Percentiles rank a stretch among this genome's conserved stretches.
Conservation (phyloP, 2,329 filamentous ascomycete species). For the Alternaria triticimaculans region DNA sequence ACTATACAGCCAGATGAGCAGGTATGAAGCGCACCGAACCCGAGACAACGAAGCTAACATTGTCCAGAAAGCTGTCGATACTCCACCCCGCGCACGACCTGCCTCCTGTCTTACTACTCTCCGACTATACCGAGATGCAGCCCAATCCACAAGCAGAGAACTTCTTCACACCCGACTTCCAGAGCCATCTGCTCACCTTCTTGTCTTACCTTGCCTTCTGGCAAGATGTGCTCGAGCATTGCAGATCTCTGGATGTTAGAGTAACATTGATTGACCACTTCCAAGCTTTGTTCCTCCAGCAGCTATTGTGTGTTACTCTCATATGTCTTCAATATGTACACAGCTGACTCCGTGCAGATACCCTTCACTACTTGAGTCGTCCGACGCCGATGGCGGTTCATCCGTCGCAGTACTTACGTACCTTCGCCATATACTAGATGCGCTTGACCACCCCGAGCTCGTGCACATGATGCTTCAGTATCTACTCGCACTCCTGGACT, state of each 20-base stretch:
- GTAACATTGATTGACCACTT: constrained; percentile 95
- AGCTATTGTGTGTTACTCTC: constrained; percentile 72
- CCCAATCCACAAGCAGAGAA: constrained; percentile 70
- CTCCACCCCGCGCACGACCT: constrained; percentile 76
- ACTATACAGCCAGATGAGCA: constrained; percentile 71
- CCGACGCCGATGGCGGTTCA: constrained; percentile 94
- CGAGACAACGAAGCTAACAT: constrained; percentile 13
- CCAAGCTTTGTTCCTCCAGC: constrained; percentile 93
- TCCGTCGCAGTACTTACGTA: constrained; percentile 96
- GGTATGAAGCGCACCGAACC: constrained; percentile 46
- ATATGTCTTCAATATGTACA: not conserved
- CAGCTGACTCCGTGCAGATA: constrained; percentile 65
- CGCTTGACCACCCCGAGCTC: constrained; percentile 90
- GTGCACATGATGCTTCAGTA: constrained; percentile 94
- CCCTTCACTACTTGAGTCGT: constrained; percentile 93
- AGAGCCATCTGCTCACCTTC: constrained; percentile 89
- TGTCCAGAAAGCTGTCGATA: constrained; percentile 75
- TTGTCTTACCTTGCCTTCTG: constrained; percentile 94
- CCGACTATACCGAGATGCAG: constrained; percentile 81
- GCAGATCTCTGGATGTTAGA: constrained; percentile 88
- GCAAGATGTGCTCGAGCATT: constrained; percentile 98
- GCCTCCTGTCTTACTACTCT: constrained; percentile 84
- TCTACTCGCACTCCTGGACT: constrained; percentile 79
- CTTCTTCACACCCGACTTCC: constrained; percentile 76
- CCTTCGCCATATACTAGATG: constrained; percentile 86